phyloP scores from a whole-genome alignment of 164 flowering plant species.

The Warburgia ugandensis region DNA sequence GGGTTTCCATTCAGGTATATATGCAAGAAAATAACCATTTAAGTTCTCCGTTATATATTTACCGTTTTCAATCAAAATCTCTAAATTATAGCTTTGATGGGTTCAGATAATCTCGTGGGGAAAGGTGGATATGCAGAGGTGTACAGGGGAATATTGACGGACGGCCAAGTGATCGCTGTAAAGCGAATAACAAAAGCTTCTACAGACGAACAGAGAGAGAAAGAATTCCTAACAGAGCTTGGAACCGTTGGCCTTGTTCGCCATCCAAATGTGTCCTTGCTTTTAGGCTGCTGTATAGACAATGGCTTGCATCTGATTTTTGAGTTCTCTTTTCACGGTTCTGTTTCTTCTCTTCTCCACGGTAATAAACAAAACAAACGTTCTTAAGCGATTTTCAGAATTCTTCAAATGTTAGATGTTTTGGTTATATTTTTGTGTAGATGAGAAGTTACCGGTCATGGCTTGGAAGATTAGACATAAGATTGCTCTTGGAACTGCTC shows the following conservation, averaged over 20 bases:
- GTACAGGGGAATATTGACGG: constrained; percentile 56
- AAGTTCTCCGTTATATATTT: too few species aligned
- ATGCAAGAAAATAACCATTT: not conserved
- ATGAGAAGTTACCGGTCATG: constrained; percentile 46
- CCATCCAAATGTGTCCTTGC: constrained; percentile 72
- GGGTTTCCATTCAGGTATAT: constrained; percentile 62
- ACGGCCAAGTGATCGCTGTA: constrained; percentile 77
- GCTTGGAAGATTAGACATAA: constrained; percentile 72
- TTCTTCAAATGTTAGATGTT: too few species aligned
- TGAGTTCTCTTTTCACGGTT: constrained; percentile 76
- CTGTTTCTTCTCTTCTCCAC: constrained; percentile 87
- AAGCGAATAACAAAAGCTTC: constrained; percentile 54
- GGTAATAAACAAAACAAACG: constrained; percentile 40
- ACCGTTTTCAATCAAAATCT: too few species aligned
- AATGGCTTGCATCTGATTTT: constrained; percentile 83
- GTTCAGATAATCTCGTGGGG: constrained; percentile 76
- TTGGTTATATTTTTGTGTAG: constrained; percentile 36
- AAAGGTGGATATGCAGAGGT: constrained; percentile 96
- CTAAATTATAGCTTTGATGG: too few species aligned
- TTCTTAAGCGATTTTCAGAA: too few species aligned
- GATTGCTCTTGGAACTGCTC: constrained; percentile 67
- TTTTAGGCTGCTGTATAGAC: constrained; percentile 85
- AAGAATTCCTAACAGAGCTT: constrained; percentile 83
- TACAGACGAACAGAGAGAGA: constrained; percentile 70
- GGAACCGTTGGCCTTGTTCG: constrained; percentile 84